These are phyloP conservation scores for Colletotrichum spinosum DNA, from an alignment of 2,329 filamentous ascomycete species.

Conservation along the genomic window DNA sequence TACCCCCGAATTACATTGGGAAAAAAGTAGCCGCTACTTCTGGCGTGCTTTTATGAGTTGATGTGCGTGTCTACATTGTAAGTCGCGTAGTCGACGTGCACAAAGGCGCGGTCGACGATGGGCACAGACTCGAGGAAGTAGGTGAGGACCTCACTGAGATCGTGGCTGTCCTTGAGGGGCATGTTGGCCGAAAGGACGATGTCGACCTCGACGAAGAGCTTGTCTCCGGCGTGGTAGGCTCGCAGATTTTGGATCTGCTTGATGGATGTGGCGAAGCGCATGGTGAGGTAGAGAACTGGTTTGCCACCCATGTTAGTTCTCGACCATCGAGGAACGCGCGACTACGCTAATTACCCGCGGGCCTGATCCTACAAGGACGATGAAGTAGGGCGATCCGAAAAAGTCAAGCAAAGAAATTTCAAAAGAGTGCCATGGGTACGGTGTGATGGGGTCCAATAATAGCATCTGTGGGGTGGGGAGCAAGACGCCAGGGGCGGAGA, in stretches of 20 bases:
- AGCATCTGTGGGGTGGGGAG: slow-evolving; percentile 15
- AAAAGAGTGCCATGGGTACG: slow-evolving; percentile 5
- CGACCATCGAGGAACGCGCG: not conserved
- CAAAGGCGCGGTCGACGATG: slow-evolving; percentile 79
- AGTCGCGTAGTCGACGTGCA: slow-evolving; percentile 73
- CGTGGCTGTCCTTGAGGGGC: slow-evolving; percentile 82
- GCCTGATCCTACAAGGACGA: not conserved
- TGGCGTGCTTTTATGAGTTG: slow-evolving; percentile 47
- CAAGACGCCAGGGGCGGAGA: slow-evolving; percentile 18
- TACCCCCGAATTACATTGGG: no score
- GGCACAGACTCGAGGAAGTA: slow-evolving; percentile 89
- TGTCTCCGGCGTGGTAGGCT: slow-evolving; percentile 87
- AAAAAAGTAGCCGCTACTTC: no score
- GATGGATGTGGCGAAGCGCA: slow-evolving; percentile 92
- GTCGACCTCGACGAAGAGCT: slow-evolving; percentile 84
- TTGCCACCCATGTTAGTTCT: not conserved
- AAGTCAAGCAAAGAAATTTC: not conserved
- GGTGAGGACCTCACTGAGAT: slow-evolving; percentile 80
- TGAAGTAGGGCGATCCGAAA: not conserved
- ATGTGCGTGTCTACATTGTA: slow-evolving; percentile 73
- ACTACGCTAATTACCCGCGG: not conserved
- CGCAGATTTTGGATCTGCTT: slow-evolving; percentile 86
- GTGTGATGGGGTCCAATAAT: slow-evolving; percentile 14
- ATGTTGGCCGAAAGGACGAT: slow-evolving; percentile 84
- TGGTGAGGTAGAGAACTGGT: slow-evolving; percentile 84